A percentile compares a stretch with the other conserved stretches of the same genome.
Conservation (phyloP, 2,329 filamentous ascomycete genomes). For the Sclerotinia subarctica region DNA sequence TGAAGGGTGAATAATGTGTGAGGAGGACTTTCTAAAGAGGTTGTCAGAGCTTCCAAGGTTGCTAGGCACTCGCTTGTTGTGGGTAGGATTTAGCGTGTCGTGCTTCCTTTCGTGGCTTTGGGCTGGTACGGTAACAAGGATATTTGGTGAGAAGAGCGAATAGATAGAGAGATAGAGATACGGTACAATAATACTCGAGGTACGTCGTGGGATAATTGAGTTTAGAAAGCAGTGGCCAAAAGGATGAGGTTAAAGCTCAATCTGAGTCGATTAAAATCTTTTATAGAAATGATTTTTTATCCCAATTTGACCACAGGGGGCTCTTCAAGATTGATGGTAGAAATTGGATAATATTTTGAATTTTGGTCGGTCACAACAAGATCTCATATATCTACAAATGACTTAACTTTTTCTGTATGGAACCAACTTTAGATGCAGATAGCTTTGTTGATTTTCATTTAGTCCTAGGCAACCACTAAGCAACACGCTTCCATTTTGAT, state of each 20-base stretch:
- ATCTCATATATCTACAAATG: slow-evolving; percentile 1
- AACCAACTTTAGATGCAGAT: background rate
- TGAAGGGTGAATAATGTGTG: slow-evolving; percentile 7
- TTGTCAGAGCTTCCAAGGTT: slow-evolving; percentile 17
- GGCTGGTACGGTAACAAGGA: slow-evolving; percentile 1
- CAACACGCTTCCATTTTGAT: background rate
- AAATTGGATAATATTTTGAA: background rate
- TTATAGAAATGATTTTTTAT: no score
- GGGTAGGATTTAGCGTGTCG: slow-evolving; percentile 1
- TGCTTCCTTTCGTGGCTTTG: slow-evolving; percentile 10
- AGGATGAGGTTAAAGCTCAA: background rate
- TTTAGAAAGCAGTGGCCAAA: background rate
- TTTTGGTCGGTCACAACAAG: slow-evolving; percentile 6
- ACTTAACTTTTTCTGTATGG: background rate
- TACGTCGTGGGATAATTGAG: background rate
- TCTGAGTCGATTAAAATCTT: no score
- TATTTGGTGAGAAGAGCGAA: background rate
- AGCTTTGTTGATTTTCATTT: slow-evolving; percentile 8
- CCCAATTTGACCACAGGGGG: no score
- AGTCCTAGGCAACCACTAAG: slow-evolving; percentile 9
- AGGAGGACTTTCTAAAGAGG: slow-evolving; percentile 8
- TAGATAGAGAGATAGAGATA: background rate
- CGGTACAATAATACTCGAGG: background rate
- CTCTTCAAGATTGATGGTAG: background rate
- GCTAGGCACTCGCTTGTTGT: slow-evolving; percentile 18